Percentiles rank a stretch among this genome's conserved stretches.
Conservation (phyloP, 2,329 filamentous ascomycete species). For the Graphilbum sp. region DNA sequence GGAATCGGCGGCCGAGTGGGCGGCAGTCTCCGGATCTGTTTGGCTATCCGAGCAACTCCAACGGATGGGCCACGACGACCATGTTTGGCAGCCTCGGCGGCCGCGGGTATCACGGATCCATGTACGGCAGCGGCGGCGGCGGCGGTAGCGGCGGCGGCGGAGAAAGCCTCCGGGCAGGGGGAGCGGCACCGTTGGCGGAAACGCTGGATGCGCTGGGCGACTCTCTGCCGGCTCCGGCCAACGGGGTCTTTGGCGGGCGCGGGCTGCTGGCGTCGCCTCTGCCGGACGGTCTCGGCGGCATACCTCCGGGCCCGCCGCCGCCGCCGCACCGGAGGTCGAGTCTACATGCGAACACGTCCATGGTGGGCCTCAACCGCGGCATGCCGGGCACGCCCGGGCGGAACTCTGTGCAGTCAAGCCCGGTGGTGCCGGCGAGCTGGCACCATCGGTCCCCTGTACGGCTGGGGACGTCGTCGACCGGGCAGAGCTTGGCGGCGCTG, state of each 20-base stretch:
- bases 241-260: conserved; percentile 19
- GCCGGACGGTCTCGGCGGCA: conserved; percentile 6
- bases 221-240: conserved; percentile 25
- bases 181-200: conserved; percentile 14
- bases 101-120: conserved; percentile 14
- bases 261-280: conserved; percentile 14
- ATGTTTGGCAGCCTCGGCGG: conserved; percentile 28
- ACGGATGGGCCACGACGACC: conserved; percentile 28
- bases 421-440: conserved; percentile 4
- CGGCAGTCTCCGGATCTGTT: conserved; percentile 36
- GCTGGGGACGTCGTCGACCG: neutral
- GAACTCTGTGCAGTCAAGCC: neutral
- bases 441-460: conserved; percentile 13
- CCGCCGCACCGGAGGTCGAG: conserved; percentile 37
- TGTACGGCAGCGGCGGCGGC: conserved; percentile 1
- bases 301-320: conserved; percentile 21
- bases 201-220: conserved; percentile 28
- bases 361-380: neutral
- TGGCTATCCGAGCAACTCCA: conserved; percentile 26
- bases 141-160: no score
- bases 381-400: neutral
- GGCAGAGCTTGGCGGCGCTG: conserved; percentile 2
- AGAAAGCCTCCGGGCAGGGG: no score
- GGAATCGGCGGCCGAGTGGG: conserved; percentile 5
- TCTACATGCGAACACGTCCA: conserved; percentile 27